Percentiles rank a stretch among this genome's conserved stretches.
These are phyloP conservation scores for Aotearoamyces nothofagi DNA, from an alignment of 2,329 filamentous ascomycete species.

Conservation along the genomic window DNA sequence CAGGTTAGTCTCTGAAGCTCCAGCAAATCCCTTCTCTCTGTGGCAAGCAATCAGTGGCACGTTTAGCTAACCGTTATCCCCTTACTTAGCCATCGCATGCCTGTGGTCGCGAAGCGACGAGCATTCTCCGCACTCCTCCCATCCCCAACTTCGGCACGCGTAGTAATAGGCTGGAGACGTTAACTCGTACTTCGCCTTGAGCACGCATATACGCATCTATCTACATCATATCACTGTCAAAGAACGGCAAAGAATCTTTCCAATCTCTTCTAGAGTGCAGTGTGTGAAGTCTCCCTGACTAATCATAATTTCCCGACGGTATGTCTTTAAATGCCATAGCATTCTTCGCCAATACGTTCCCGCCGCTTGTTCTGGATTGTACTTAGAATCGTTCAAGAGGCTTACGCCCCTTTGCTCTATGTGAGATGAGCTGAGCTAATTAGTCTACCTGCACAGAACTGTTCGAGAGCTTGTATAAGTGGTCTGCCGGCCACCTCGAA, in stretches of 20 bases:
- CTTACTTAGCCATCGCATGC: slow-evolving; percentile 19
- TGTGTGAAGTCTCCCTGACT: too few relatives aligned
- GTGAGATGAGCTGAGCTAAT: slow-evolving; percentile 3
- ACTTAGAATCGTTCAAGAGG: too few relatives aligned
- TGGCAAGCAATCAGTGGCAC: background rate
- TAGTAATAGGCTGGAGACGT: slow-evolving; percentile 19
- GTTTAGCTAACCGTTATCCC: slow-evolving; percentile 14
- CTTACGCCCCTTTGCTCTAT: slow-evolving; percentile 4
- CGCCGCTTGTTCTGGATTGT: too few relatives aligned
- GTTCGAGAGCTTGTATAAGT: slow-evolving; percentile 10
- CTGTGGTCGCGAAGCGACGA: slow-evolving; percentile 16
- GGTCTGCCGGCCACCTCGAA: slow-evolving; percentile 10
- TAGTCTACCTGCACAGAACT: slow-evolving; percentile 6
- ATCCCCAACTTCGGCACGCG: slow-evolving; percentile 10
- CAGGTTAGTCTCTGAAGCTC: background rate
- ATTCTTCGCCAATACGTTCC: slow-evolving; percentile 11
- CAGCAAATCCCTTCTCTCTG: background rate
- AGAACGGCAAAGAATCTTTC: slow-evolving; percentile 10
- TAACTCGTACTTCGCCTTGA: slow-evolving; percentile 20
- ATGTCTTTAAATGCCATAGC: slow-evolving; percentile 6
- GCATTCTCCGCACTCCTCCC: slow-evolving; percentile 12
- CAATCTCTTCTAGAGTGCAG: too few relatives aligned
- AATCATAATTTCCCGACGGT: slow-evolving; percentile 9
- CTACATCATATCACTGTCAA: slow-evolving; percentile 7
- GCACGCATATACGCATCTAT: slow-evolving; percentile 11